These are phyloP conservation scores for Aquilaria sinensis DNA, from an alignment of 345 rosid species.

Conservation along the genomic window DNA sequence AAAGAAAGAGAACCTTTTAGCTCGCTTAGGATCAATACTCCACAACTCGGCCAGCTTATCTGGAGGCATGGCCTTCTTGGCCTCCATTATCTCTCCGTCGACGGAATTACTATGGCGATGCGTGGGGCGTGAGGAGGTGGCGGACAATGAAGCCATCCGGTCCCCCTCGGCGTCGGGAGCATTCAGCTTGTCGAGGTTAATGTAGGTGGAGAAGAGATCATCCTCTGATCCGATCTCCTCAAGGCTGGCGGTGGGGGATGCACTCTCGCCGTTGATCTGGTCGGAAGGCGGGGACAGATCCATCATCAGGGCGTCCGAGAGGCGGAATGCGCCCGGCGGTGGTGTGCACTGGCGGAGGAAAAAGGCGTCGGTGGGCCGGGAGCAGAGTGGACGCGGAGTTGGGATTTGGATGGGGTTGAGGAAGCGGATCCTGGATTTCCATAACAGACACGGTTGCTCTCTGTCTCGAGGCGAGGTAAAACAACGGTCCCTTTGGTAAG, in stretches of 20 bases:
- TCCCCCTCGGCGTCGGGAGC: slow-evolving; percentile 3
- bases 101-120: slow-evolving; percentile 62
- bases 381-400: too few relatives aligned
- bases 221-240: slow-evolving; percentile 50
- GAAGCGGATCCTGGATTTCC: too few relatives aligned
- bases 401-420: too few relatives aligned
- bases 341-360: slow-evolving; percentile 20
- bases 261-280: slow-evolving; percentile 13
- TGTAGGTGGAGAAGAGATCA: slow-evolving; percentile 59
- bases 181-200: slow-evolving; percentile 42
- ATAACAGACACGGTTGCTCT: too few relatives aligned
- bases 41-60: slow-evolving; percentile 69
- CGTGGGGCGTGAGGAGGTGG: slow-evolving; percentile 13
- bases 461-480: too few relatives aligned
- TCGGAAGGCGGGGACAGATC: slow-evolving; percentile 29
- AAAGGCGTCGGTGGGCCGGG: too few relatives aligned
- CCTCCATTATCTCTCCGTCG: slow-evolving; percentile 56
- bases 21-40: slow-evolving; percentile 66
- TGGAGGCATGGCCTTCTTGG: slow-evolving; percentile 74
- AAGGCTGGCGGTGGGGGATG: slow-evolving; percentile 28
- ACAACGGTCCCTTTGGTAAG: too few relatives aligned
- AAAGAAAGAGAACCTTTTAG: slow-evolving; percentile 42
- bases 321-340: slow-evolving; percentile 57
- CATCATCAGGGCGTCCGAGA: slow-evolving; percentile 40
- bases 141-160: slow-evolving; percentile 17